Percentiles rank a stretch among this genome's conserved stretches.
Conservation (phyloP, 768 basidiomycete species). For the Tricholoma bakamatsutake region DNA sequence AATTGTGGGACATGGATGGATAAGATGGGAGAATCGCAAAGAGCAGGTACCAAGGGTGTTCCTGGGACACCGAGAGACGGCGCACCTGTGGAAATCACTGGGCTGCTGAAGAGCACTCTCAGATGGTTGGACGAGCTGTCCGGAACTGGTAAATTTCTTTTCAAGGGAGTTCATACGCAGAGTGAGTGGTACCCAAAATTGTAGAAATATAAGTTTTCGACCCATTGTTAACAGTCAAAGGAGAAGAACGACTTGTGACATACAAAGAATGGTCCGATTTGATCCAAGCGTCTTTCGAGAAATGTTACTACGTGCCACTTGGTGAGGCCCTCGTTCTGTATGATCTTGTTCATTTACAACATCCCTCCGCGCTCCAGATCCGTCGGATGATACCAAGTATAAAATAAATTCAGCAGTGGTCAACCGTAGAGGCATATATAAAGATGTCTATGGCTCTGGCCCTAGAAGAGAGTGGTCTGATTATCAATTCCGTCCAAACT, state of each 20-base stretch:
- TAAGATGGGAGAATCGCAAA: constrained; percentile 93
- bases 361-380: constrained; percentile 40
- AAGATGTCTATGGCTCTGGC: constrained; percentile 93
- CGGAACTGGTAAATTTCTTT: constrained; percentile 68
- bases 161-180: constrained; percentile 78
- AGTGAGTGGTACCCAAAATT: constrained; percentile 41
- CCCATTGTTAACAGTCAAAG: constrained; percentile 49
- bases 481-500: constrained; percentile 92
- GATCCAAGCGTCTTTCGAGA: constrained; percentile 84
- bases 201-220: not conserved
- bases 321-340: constrained; percentile 37
- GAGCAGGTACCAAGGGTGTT: constrained; percentile 88
- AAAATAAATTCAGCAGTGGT: constrained; percentile 63
- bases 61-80: constrained; percentile 98
- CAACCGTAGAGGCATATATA: constrained; percentile 94
- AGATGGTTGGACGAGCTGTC: constrained; percentile 80
- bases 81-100: constrained; percentile 93
- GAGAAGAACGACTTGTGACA: constrained; percentile 62
- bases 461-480: constrained; percentile 90
- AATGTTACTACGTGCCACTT: constrained; percentile 82
- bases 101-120: constrained; percentile 87
- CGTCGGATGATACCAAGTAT: constrained; percentile 64
- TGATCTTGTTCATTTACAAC: not conserved
- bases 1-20: constrained; percentile 99
- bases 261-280: constrained; percentile 89